Conservation (phyloP, 208 protist genomes). For the Leishmania mexicana region DNA sequence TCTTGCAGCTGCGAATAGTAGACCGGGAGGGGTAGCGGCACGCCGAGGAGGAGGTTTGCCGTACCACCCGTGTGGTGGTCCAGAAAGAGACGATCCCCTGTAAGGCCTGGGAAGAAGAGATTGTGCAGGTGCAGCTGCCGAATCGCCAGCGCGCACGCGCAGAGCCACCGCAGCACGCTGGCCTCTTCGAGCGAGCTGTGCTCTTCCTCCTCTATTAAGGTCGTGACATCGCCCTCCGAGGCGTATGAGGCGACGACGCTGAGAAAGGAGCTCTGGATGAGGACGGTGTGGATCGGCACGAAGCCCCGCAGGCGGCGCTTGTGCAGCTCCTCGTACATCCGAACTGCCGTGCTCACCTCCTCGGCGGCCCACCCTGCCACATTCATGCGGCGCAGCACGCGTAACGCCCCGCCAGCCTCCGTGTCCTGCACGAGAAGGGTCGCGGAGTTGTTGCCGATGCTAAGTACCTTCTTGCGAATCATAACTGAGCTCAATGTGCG, state of each 20-base stretch:
- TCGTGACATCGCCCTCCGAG: constrained; percentile 51
- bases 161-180: constrained; percentile 55
- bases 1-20: constrained; percentile 62
- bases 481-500: constrained; percentile 27
- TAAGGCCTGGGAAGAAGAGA: constrained; percentile 62
- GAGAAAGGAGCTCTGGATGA: constrained; percentile 69
- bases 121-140: constrained; percentile 42
- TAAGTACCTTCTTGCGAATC: constrained; percentile 86
- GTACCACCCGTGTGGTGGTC: constrained; percentile 31
- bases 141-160: constrained; percentile 50
- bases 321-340: constrained; percentile 50
- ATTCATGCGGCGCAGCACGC: constrained; percentile 75
- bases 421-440: constrained; percentile 85
- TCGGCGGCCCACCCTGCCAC: constrained; percentile 44
- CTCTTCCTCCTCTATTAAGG: constrained; percentile 61
- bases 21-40: constrained; percentile 58
- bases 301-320: constrained; percentile 37
- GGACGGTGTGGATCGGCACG: constrained; percentile 55
- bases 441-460: constrained; percentile 63
- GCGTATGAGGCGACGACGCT: constrained; percentile 71
- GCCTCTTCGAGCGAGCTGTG: constrained; percentile 41
- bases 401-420: constrained; percentile 47
- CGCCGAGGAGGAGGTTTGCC: constrained; percentile 45
- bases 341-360: constrained; percentile 34
- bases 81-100: constrained; percentile 61